Conservation (phyloP, 2,329 filamentous ascomycete genomes). For the Botryotinia convoluta region DNA sequence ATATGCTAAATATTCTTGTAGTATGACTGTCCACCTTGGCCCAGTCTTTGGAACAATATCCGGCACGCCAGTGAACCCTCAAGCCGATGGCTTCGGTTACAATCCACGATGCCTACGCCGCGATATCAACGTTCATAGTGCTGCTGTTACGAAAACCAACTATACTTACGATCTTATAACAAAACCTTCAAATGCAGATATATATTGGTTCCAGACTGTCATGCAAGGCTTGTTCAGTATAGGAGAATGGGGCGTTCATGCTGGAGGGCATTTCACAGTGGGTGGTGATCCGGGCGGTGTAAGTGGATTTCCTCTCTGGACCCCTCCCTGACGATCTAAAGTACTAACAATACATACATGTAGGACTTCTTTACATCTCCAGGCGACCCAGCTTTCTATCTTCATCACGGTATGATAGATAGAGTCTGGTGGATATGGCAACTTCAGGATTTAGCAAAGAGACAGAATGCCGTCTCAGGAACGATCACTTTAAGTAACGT, state of each 20-base stretch:
- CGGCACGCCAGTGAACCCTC: conserved; percentile 37
- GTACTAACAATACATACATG: background rate
- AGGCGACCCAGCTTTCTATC: conserved; percentile 46
- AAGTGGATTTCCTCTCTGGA: background rate
- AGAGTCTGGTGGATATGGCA: conserved; percentile 50
- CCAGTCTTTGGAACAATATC: conserved; percentile 43
- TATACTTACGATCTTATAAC: conserved; percentile 42
- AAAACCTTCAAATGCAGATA: conserved; percentile 35
- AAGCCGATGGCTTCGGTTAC: conserved; percentile 37
- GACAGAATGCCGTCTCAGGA: conserved; percentile 35
- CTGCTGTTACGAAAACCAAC: conserved; percentile 42
- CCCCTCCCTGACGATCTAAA: background rate
- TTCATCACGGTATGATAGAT: conserved; percentile 48
- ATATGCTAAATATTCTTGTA: conserved; percentile 10
- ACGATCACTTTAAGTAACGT: conserved; percentile 42
- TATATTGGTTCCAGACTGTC: conserved; percentile 45
- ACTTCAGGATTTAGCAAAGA: conserved; percentile 42
- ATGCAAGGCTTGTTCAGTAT: conserved; percentile 43
- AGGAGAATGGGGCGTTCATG: conserved; percentile 41
- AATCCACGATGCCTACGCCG: conserved; percentile 45
- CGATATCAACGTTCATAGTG: conserved; percentile 41
- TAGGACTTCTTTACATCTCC: conserved; percentile 45
- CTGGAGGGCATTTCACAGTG: conserved; percentile 43
- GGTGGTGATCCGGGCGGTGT: conserved; percentile 47
- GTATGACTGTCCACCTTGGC: conserved; percentile 44